Base-by-base conservation (phyloP, 2,329 filamentous ascomycete genomes). In the Colletotrichum lini region DNA sequence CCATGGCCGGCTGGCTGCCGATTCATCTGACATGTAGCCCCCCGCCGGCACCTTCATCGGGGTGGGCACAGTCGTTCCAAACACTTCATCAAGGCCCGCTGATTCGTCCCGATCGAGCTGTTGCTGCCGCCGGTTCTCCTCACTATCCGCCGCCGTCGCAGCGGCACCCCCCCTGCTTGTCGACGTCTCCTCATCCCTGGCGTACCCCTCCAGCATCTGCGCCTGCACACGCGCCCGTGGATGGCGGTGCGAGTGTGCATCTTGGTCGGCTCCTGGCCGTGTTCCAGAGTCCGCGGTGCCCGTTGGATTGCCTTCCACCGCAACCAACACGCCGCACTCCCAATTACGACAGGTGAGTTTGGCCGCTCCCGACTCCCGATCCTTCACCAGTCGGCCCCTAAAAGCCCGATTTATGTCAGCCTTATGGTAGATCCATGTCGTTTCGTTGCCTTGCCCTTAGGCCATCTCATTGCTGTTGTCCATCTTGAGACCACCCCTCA, bases 301-400 rank as follows among this genome's bases (percentile, higher is more conserved):
- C 40, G 60, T 61, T 50, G 56, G 52, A 44, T 72, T 73, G 63
- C 77, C 67, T 52, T 74, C 76, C 30, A 93, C 84, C 12, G 91
- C 90, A 50, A 98, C 79, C 30, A 98, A 76, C 1, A 99, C 93
- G 45, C 96, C 96, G 78, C 95, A 98, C 82, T 98, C 96, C 95
- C 96, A 98, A 80, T 98, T 99, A 65, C 93, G 91, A 80, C 93
- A 95, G 73, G 89, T 95, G 73, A 98, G 86, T 80, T 94, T 97
- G 15, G 90, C 89, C 72, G 88, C 82, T 72, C 91, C 91, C 2
- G 89, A 92, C 9, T 80, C 82, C 75, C 88, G 90, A 76, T 97
- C 92, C 77, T 91, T 91, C 65, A 91, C 89, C 40, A 98, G 82
- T 57, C 91, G 91, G 26, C 96, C 96, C 96, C 93, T 94, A 74